Percentiles rank a stretch among this genome's conserved stretches.
Evolutionary conservation across 2,329 filamentous ascomycete genomes (phyloP).

Genomic region (Raffaelea arxii): DNA sequence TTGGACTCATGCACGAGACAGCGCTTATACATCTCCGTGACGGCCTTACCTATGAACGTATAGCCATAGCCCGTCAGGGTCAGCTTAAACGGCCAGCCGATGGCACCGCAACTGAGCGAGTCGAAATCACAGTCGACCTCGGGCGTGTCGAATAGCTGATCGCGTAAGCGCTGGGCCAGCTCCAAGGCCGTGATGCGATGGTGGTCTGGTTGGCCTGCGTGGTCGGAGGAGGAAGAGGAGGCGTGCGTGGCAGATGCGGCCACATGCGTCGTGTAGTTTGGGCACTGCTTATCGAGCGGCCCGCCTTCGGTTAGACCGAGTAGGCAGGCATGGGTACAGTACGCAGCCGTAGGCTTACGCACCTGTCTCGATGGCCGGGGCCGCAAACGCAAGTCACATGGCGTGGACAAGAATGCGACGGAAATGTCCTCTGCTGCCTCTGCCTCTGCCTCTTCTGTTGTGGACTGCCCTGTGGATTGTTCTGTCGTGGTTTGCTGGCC

Average conservation of each 20-base stretch:
- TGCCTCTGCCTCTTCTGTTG: no score
- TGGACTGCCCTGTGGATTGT: no score
- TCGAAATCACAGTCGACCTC: conserved; percentile 7
- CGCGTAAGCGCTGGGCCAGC: conserved; percentile 2
- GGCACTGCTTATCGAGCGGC: conserved; percentile 4
- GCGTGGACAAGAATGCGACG: conserved; percentile 5
- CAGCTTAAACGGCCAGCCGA: conserved; percentile 9
- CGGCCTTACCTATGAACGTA: conserved; percentile 9
- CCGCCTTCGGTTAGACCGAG: conserved; percentile 3
- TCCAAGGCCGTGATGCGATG: conserved; percentile 5
- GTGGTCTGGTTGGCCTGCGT: not conserved
- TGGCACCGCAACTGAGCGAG: conserved; percentile 4
- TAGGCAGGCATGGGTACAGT: conserved; percentile 11
- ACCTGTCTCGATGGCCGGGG: conserved; percentile 6
- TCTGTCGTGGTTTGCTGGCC: no score
- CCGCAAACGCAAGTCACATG: conserved; percentile 4
- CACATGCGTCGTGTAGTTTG: conserved; percentile 6
- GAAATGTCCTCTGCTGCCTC: conserved; percentile 5
- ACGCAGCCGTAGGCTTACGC: conserved; percentile 1
- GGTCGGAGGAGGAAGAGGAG: no score
- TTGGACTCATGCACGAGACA: conserved; percentile 5
- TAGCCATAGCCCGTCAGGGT: conserved; percentile 9
- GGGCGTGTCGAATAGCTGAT: conserved; percentile 5
- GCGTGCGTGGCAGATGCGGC: no score
- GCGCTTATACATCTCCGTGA: not conserved